Percentiles rank a stretch among this genome's conserved stretches.
Conservation (phyloP, 1,284 basidiomycete species). For the Puccinia triticina region DNA sequence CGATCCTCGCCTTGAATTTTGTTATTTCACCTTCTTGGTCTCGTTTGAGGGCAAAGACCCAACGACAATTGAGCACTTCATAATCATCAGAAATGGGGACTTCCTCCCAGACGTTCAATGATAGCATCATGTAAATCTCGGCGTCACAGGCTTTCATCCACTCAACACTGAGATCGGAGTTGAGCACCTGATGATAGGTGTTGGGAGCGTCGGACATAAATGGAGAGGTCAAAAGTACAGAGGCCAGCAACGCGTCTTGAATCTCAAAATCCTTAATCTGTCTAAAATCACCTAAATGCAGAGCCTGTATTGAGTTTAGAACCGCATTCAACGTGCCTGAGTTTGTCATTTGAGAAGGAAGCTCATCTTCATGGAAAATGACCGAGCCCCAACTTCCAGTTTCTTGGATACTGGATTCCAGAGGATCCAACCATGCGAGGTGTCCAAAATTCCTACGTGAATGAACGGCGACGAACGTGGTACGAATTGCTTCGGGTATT, state of each 20-base stretch:
- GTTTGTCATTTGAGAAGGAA: not conserved
- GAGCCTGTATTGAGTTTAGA: not conserved
- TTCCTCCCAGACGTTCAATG: not conserved
- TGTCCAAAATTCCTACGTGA: not conserved
- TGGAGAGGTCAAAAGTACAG: too few relatives aligned
- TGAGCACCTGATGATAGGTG: not conserved
- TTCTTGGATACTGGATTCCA: not conserved
- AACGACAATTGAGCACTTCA: not conserved
- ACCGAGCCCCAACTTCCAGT: not conserved
- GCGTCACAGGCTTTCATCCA: conserved; percentile 2
- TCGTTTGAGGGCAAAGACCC: conserved; percentile 12
- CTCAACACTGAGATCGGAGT: not conserved
- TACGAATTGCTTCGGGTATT: not conserved
- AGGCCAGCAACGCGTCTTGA: not conserved
- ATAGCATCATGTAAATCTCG: not conserved
- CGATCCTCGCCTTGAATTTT: not conserved
- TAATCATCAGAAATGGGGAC: not conserved
- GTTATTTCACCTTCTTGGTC: not conserved
- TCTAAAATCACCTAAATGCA: not conserved
- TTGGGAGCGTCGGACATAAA: not conserved
- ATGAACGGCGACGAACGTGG: not conserved
- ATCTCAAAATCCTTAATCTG: not conserved
- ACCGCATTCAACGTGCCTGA: not conserved
- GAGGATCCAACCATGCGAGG: conserved; percentile 14
- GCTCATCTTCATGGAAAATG: too few relatives aligned